Percentiles rank a stretch among this genome's conserved stretches.
phyloP scores from a whole-genome alignment of 2,329 filamentous ascomycete genomes.

The Neofusicoccum kwambonambiense region DNA sequence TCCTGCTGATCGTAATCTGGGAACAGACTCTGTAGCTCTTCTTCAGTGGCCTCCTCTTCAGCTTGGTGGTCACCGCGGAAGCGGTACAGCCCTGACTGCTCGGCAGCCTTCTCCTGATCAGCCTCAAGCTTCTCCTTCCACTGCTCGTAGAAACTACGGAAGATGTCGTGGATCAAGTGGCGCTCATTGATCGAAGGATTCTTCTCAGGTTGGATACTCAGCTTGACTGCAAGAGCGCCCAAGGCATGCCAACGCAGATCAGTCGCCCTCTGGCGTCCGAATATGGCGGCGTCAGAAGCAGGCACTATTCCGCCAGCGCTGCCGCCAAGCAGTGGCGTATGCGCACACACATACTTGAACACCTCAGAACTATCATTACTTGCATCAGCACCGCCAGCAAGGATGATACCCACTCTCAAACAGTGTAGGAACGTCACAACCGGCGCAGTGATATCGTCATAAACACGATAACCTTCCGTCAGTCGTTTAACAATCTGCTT shows the following conservation, averaged over 20 bases:
- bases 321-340: constrained; percentile 35
- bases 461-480: constrained; percentile 67
- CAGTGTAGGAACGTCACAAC: constrained; percentile 77
- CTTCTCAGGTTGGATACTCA: constrained; percentile 19
- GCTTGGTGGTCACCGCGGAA: constrained; percentile 78
- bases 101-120: constrained; percentile 73
- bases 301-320: constrained; percentile 7
- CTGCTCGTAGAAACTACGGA: constrained; percentile 72
- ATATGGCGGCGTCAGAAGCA: constrained; percentile 13
- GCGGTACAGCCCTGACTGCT: constrained; percentile 74
- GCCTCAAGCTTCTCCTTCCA: constrained; percentile 77
- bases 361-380: constrained; percentile 21
- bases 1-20: constrained; percentile 67
- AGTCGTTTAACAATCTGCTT: constrained; percentile 69
- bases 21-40: constrained; percentile 78
- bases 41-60: constrained; percentile 69
- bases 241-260: constrained; percentile 40
- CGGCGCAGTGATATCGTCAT: constrained; percentile 80
- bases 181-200: constrained; percentile 25
- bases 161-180: constrained; percentile 60
- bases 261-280: constrained; percentile 25
- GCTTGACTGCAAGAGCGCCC: constrained; percentile 27
- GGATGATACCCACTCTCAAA: constrained; percentile 70
- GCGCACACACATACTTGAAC: constrained; percentile 27
- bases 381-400: constrained; percentile 44